phyloP scores from a whole-genome alignment of 106 monocot genomes.

The Triglochin maritima region DNA sequence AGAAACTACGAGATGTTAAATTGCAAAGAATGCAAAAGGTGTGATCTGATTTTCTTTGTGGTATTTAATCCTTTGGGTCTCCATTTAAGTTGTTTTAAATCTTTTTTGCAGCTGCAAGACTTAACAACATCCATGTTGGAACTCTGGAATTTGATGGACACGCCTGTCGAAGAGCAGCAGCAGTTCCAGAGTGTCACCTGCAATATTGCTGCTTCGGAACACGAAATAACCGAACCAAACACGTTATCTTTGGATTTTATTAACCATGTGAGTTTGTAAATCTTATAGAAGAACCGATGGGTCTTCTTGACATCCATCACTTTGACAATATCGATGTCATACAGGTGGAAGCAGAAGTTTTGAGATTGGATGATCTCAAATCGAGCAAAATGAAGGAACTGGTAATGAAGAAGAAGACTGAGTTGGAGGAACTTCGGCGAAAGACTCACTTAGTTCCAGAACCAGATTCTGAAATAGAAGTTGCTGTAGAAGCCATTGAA shows the following conservation, averaged over 20 bases:
- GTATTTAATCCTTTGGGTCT: too few species aligned
- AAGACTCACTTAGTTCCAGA: slow-evolving; percentile 35
- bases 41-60: too few species aligned
- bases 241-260: slow-evolving; percentile 20
- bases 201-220: slow-evolving; percentile 29
- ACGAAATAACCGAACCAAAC: slow-evolving; percentile 21
- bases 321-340: not conserved
- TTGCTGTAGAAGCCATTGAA: slow-evolving; percentile 33
- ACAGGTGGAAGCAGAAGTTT: slow-evolving; percentile 58
- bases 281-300: too few species aligned
- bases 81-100: not conserved
- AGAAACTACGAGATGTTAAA: slow-evolving; percentile 57
- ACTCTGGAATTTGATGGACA: slow-evolving; percentile 35
- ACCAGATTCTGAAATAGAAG: slow-evolving; percentile 18
- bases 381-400: slow-evolving; percentile 63
- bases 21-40: slow-evolving; percentile 39
- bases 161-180: slow-evolving; percentile 32
- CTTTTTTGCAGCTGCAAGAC: slow-evolving; percentile 24
- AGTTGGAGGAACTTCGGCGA: slow-evolving; percentile 48
- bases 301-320: too few species aligned
- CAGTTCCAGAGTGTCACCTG: slow-evolving; percentile 27
- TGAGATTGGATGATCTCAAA: slow-evolving; percentile 53
- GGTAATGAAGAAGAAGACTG: slow-evolving; percentile 47
- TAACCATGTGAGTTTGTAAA: slow-evolving; percentile 15
- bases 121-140: slow-evolving; percentile 25